phyloP scores from a whole-genome alignment of 495 filamentous ascomycete species.

The Aspergillus campestris region DNA sequence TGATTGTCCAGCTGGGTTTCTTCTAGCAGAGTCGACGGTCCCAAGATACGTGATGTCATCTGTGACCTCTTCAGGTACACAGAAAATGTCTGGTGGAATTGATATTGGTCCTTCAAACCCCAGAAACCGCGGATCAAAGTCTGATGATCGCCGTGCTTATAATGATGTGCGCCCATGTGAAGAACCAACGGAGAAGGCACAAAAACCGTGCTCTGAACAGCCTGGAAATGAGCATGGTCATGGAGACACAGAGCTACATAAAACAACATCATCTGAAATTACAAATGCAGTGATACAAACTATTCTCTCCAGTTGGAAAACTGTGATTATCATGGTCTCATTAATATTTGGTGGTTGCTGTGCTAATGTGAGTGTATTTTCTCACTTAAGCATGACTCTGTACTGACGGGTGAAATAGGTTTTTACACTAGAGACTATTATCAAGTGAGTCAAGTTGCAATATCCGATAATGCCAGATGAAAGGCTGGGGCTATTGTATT shows the following conservation, averaged over 20 bases:
- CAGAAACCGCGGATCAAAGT: too few relatives aligned
- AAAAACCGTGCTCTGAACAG: too few relatives aligned
- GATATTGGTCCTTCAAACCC: too few relatives aligned
- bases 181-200: too few relatives aligned
- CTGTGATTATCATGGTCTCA: slow-evolving; percentile 61
- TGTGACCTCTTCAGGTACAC: neutral
- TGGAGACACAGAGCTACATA: neutral
- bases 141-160: too few relatives aligned
- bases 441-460: slow-evolving; percentile 57
- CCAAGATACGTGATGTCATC: too few relatives aligned
- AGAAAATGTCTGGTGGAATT: neutral
- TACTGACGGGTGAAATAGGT: slow-evolving; percentile 44
- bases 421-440: slow-evolving; percentile 89
- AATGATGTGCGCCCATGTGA: too few relatives aligned
- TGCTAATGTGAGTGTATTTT: slow-evolving; percentile 65
- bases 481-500: neutral
- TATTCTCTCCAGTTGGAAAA: slow-evolving; percentile 59
- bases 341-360: slow-evolving; percentile 97
- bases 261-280: slow-evolving; percentile 27
- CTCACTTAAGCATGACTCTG: slow-evolving; percentile 6
- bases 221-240: neutral
- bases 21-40: too few relatives aligned
- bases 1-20: too few relatives aligned
- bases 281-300: slow-evolving; percentile 32
- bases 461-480: slow-evolving; percentile 45